Conservation (phyloP, 73 alveolate genomes). For the Tetrahymena malaccensis region DNA sequence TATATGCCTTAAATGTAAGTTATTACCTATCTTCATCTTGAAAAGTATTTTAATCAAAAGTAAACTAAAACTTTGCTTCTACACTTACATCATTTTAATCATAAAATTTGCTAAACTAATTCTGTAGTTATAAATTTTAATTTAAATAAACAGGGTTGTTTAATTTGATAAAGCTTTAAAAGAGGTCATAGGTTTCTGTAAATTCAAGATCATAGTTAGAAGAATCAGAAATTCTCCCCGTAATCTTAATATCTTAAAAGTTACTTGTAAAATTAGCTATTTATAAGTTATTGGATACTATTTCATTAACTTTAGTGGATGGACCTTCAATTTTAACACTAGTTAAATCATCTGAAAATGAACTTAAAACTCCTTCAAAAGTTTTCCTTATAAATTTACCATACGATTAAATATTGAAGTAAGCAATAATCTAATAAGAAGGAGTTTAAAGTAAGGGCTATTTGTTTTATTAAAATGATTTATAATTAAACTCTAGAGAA, state of each 20-base stretch:
- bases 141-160: not conserved
- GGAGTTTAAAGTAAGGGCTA: not conserved
- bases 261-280: not conserved
- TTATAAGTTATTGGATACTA: not conserved
- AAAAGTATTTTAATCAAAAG: not conserved
- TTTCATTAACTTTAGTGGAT: not conserved
- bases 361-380: not conserved
- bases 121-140: not conserved
- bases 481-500: not conserved
- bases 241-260: not conserved
- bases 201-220: not conserved
- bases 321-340: not conserved
- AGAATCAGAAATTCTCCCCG: not conserved
- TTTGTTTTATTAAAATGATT: not conserved
- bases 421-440: not conserved
- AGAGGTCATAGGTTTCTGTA: not conserved
- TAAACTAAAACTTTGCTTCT: not conserved
- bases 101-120: not conserved
- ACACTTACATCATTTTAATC: not conserved
- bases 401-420: not conserved
- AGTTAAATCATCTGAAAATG: not conserved
- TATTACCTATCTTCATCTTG: not conserved
- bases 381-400: not conserved
- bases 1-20: not conserved
- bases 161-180: not conserved